Evolutionary conservation across 2,329 filamentous ascomycete species (phyloP), one percentile per base, ranked within the genome.

Genomic region (Monosporascus sp.): DNA sequence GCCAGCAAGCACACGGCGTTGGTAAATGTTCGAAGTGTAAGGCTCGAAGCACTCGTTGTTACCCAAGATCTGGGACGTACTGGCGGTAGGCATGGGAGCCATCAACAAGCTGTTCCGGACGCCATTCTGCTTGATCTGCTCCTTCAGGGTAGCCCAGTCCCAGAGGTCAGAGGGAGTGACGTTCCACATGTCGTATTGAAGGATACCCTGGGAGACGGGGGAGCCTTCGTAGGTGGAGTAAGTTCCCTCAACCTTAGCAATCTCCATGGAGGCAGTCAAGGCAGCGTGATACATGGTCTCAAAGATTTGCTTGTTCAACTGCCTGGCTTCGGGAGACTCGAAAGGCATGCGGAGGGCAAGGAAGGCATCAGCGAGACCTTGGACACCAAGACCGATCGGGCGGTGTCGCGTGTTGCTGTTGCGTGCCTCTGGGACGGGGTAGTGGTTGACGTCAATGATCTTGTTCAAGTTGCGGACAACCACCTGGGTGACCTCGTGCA

Each of bases 31-130:
- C 64, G 93, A 97, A 5, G 94, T 99, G 79, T 99, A 99, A 41
- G 94, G 94, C 81, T 99, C 94, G 71, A 99, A 99, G 81, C 94
- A 99, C 77, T 99, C 94, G 72, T 99, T 99, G 83, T 97, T 96
- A 66, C 94, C 94, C 64, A 99, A 81, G 70, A 99, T 99, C 78
- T 99, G 94, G 56, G 91, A 96, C 38, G 94, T 99, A 59, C 88
- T 94, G 53, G 94, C 94, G 67, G 94, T 99, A 26, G 94, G 94
- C 94, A 99, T 99, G 57, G 94, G 94, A 3, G 94, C 94, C 64
- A 97, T 83, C 56, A 99, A 83, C 66, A 99, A 77, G 71, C 90
- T 95, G 86, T 99, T 99, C 73, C 93, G 92, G 38, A 97, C 83
- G 75, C 94, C 94, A 64, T 96, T 84, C 77, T 96, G 83, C 69